A percentile compares a stretch with the other conserved stretches of the same genome.
Evolutionary conservation across 2,329 filamentous ascomycete genomes (phyloP).

Genomic region (Didymella exigua): DNA sequence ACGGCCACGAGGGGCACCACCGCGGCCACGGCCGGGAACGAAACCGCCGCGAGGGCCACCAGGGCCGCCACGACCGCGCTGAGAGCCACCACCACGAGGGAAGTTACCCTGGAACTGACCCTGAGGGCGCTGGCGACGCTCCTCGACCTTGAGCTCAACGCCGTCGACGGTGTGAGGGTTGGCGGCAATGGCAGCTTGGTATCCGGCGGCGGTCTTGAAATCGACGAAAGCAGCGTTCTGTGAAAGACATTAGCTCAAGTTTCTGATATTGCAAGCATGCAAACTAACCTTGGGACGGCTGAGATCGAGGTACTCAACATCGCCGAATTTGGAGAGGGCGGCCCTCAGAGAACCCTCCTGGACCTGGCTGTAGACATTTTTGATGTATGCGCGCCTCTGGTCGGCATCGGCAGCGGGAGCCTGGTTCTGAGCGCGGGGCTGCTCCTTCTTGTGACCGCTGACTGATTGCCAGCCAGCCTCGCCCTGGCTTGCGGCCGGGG

Average conservation of each 20-base stretch:
- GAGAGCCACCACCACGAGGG: slow-evolving; percentile 51
- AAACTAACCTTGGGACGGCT: slow-evolving; percentile 74
- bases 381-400: slow-evolving; percentile 85
- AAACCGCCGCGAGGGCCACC: slow-evolving; percentile 69
- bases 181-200: slow-evolving; percentile 78
- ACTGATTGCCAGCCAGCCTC: slow-evolving; percentile 88
- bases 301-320: slow-evolving; percentile 68
- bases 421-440: slow-evolving; percentile 73
- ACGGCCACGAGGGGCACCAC: slow-evolving; percentile 63
- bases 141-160: slow-evolving; percentile 84
- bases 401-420: slow-evolving; percentile 70
- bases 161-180: slow-evolving; percentile 87
- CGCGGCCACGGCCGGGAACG: slow-evolving; percentile 68
- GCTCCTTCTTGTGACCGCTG: slow-evolving; percentile 77
- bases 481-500: slow-evolving; percentile 54
- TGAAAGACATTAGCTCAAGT: slow-evolving; percentile 21
- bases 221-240: slow-evolving; percentile 98
- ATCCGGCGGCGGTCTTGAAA: slow-evolving; percentile 79
- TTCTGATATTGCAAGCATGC: background rate
- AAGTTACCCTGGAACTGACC: slow-evolving; percentile 39
- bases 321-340: slow-evolving; percentile 71
- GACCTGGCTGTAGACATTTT: slow-evolving; percentile 92
- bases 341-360: slow-evolving; percentile 73
- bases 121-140: slow-evolving; percentile 69
- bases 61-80: slow-evolving; percentile 66